Conservation (phyloP, 208 protist species). For the Acanthamoeba royreba region DNA sequence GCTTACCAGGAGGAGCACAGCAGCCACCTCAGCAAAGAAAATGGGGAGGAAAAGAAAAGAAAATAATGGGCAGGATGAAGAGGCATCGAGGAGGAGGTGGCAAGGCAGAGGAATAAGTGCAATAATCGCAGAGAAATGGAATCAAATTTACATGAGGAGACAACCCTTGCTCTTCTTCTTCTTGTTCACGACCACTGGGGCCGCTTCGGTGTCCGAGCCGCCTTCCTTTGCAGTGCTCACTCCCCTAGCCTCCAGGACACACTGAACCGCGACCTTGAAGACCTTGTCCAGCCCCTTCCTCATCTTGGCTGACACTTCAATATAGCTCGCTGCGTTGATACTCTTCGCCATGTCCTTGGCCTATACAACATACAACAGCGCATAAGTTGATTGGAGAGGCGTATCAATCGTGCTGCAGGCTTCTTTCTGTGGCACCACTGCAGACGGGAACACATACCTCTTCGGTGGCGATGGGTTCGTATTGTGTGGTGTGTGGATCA, state of each 20-base stretch:
- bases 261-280: constrained; percentile 41
- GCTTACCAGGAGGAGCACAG: no score
- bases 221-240: neutral
- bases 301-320: constrained; percentile 68
- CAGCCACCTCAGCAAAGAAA: no score
- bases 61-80: no score
- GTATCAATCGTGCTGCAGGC: neutral
- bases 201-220: neutral
- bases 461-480: constrained; percentile 67
- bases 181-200: neutral
- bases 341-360: constrained; percentile 54
- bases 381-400: neutral
- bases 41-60: no score
- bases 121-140: no score
- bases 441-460: constrained; percentile 17
- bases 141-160: constrained; percentile 45
- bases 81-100: no score
- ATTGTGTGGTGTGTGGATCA: constrained; percentile 68
- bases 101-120: no score
- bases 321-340: constrained; percentile 60
- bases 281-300: constrained; percentile 58
- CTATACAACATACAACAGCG: neutral
- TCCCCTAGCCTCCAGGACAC: neutral
- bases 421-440: neutral
- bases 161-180: constrained; percentile 45